A percentile compares a stretch with the other conserved stretches of the same genome.
These are phyloP conservation scores for Pythium rishiriense DNA, from an alignment of 352 stramenopile genomes.

Conservation along the genomic window DNA sequence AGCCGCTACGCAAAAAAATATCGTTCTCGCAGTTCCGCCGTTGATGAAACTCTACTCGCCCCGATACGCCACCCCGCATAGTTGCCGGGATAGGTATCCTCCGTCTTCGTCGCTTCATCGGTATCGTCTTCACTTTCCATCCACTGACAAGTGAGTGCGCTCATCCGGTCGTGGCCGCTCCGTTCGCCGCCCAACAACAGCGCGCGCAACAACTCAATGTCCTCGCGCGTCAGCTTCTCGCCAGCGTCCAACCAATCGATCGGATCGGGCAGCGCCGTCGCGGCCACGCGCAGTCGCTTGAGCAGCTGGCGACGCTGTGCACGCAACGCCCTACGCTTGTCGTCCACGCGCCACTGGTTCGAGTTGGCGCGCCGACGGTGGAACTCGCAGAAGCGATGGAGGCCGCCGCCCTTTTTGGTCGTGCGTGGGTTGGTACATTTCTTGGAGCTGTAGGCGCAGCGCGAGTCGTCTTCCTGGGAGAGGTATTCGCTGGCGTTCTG, in stretches of 20 bases:
- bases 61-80: no score
- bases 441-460: slow-evolving; percentile 66
- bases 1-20: no score
- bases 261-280: slow-evolving; percentile 4
- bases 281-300: background rate
- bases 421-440: slow-evolving; percentile 58
- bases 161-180: background rate
- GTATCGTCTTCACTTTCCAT: no score
- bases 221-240: slow-evolving; percentile 1
- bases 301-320: background rate
- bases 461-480: slow-evolving; percentile 11
- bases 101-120: no score
- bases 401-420: slow-evolving; percentile 62
- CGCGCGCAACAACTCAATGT: slow-evolving; percentile 1
- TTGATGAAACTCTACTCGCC: no score
- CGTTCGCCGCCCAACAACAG: background rate
- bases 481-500: no score
- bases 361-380: slow-evolving; percentile 71
- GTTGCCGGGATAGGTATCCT: no score
- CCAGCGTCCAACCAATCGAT: background rate
- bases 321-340: slow-evolving; percentile 36
- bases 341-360: slow-evolving; percentile 67
- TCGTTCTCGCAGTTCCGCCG: no score
- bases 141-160: no score
- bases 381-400: slow-evolving; percentile 71